These are phyloP conservation scores for Hansfordia pulvinata DNA, from an alignment of 2,329 filamentous ascomycete genomes.

Conservation along the genomic window DNA sequence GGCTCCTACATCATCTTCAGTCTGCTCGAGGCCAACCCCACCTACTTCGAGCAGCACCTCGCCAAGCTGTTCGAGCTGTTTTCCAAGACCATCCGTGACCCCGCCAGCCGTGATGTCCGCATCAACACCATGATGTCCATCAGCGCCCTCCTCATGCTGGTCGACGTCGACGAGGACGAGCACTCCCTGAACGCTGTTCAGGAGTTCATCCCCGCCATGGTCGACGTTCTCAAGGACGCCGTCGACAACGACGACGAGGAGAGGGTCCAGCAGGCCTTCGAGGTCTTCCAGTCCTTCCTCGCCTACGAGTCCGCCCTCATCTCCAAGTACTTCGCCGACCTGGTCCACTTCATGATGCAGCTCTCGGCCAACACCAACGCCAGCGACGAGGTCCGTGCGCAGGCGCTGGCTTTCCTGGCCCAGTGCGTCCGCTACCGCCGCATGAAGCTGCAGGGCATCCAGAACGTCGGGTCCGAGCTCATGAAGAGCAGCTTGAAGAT, in stretches of 20 bases:
- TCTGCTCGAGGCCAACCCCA: slow-evolving; percentile 76
- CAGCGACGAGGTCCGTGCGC: slow-evolving; percentile 75
- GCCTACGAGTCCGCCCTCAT: slow-evolving; percentile 79
- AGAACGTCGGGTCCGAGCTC: slow-evolving; percentile 69
- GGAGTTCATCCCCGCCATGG: slow-evolving; percentile 73
- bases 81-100: slow-evolving; percentile 74
- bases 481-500: slow-evolving; percentile 83
- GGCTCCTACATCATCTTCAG: slow-evolving; percentile 89
- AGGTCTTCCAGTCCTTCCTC: slow-evolving; percentile 92
- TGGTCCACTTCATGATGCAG: slow-evolving; percentile 89
- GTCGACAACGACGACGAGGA: slow-evolving; percentile 76
- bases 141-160: slow-evolving; percentile 72
- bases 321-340: slow-evolving; percentile 73
- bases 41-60: slow-evolving; percentile 72
- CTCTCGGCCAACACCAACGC: slow-evolving; percentile 63
- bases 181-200: slow-evolving; percentile 64
- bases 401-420: slow-evolving; percentile 88
- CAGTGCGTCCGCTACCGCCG: slow-evolving; percentile 85
- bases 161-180: slow-evolving; percentile 77
- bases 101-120: slow-evolving; percentile 81
- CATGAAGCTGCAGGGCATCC: slow-evolving; percentile 87
- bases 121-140: slow-evolving; percentile 90
- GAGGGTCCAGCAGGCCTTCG: slow-evolving; percentile 78
- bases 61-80: slow-evolving; percentile 72
- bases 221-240: slow-evolving; percentile 73